Base-by-base conservation (phyloP, 1,139 yeast genomes). In the Candida sp. region DNA sequence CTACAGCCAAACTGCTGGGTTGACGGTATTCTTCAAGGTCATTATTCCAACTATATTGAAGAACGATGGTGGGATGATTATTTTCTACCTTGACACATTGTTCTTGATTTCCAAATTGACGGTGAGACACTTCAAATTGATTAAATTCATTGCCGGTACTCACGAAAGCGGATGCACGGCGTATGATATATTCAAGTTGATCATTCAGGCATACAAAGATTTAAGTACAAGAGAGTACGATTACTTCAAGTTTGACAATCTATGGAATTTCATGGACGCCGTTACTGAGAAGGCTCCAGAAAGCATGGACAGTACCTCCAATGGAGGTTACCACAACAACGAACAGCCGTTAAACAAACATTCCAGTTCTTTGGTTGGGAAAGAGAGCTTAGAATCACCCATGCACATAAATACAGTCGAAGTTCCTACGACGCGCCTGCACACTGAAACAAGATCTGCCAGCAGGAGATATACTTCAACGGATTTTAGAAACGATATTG, bases 31-130 rank as follows among this genome's bases (percentile, higher is more conserved):
- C 54, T 73, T 80, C 59, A 67, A 70, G 45, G 71, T 65, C 0
- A 58, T 81, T n/a, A 58, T 80, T 12, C 72, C 69, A 41, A 66
- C 65, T 22, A 60, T 77, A 3, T 63, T 78, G 49, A 69, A 64
- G 45, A 78, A 78, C 59, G 80, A 77, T 47, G 73, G 76, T 8
- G 75, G 74, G 34, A 67, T 77, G 49, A 68, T 77, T 25, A 75
- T 77, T 9, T 67, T 67, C 46, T 77, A 77, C 55, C 58, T 75
- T 61, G 82, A 78, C 52, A 64, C 79, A 1, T 61, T 78, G 7
- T 72, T 75, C 52, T 63, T 75, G 45, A 63, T 77, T 12, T 55
- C 78, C 4, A 63, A 65, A 38, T 58, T 78, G 34, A 62, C 73
- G 5, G 61, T 74, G 35, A 65, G 63, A 40, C 80, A 78, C 54